These are phyloP conservation scores for Candida montana DNA, from an alignment of 805 yeast species.

Conservation along the genomic window DNA sequence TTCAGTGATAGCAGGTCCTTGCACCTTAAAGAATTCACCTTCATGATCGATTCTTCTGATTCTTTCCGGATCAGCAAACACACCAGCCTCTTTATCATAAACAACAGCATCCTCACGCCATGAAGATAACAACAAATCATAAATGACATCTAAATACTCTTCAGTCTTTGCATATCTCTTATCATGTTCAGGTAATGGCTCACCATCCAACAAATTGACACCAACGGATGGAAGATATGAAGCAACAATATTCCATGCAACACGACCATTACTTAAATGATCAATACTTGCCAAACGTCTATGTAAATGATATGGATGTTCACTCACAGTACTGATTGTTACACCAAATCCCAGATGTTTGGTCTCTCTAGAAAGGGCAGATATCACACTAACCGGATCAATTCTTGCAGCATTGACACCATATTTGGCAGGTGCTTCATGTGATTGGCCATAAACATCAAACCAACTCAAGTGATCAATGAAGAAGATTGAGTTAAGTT, in stretches of 20 bases:
- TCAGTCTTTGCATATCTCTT: constrained; percentile 35
- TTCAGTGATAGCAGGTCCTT: constrained; percentile 34
- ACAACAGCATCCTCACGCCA: constrained; percentile 34
- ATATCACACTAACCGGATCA: constrained; percentile 32
- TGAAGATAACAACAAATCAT: constrained; percentile 33
- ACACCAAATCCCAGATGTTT: constrained; percentile 34
- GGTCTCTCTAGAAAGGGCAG: constrained; percentile 38
- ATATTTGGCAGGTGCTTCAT: too few relatives aligned
- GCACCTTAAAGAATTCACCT: constrained; percentile 35
- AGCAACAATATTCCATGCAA: constrained; percentile 44
- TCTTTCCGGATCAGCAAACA: constrained; percentile 29
- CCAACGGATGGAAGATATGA: constrained; percentile 39
- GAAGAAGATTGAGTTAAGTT: too few relatives aligned
- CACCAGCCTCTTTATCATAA: constrained; percentile 20
- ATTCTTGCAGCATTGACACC: too few relatives aligned
- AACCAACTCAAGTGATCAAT: too few relatives aligned
- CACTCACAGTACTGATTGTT: constrained; percentile 39
- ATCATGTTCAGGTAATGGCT: too few relatives aligned
- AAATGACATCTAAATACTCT: constrained; percentile 35
- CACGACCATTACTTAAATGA: constrained; percentile 36
- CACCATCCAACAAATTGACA: constrained; percentile 30
- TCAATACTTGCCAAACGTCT: constrained; percentile 29
- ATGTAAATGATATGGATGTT: constrained; percentile 37
- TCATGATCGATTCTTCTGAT: constrained; percentile 33
- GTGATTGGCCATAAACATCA: too few relatives aligned